Base-by-base conservation (phyloP, 768 basidiomycete species). In the Erythrobasidium yunnanense region DNA sequence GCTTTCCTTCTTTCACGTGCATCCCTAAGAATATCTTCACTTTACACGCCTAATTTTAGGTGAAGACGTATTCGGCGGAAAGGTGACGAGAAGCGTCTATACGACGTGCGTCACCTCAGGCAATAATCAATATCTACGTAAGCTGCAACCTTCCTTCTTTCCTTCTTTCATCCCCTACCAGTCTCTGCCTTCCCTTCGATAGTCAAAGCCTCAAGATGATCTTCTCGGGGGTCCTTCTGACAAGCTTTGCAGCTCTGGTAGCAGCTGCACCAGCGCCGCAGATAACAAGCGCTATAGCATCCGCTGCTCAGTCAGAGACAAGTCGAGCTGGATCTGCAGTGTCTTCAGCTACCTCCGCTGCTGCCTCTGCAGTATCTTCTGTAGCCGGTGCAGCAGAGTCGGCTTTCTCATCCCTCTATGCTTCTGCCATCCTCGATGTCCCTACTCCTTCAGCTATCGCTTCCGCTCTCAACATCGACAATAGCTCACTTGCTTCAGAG, bases 341-440 rank as follows among this genome's bases (percentile, higher is more conserved):
- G 23, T 42, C 34, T 45, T 58, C 56, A 4, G 56, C 47, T 23
- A 58, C 56, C 38, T 58, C 56, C 20, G 56, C 56, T n/a, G 56
- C 56, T 7, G 56, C 38, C 11, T 35, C 56, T 17, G 56, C 7
- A 18, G 56, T 27, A 27, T 58, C 56, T 30, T 58, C 56, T 11
- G 56, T 58, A 35, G 45, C 38, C 27, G 29, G 34, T 8, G 17
- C 32, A n/a, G 56, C 56, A 5, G 56, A 42, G 45, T 34, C 6
- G 7, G 56, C 56, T 42, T 58, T 58, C 56, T 47, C 56, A 23
- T 58, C 56, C 2, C 34, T 58, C n/a, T 58, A 42, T 30, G 32
- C 38, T 3, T 5, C 56, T 4, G 56, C 56, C 18, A 42, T 58
- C 17, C 56, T 58, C 3, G 35, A 27, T 25, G 47, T 58, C 23